Base-by-base conservation (phyloP, 2,329 filamentous ascomycete genomes). In the Rhinocladiella similis region DNA sequence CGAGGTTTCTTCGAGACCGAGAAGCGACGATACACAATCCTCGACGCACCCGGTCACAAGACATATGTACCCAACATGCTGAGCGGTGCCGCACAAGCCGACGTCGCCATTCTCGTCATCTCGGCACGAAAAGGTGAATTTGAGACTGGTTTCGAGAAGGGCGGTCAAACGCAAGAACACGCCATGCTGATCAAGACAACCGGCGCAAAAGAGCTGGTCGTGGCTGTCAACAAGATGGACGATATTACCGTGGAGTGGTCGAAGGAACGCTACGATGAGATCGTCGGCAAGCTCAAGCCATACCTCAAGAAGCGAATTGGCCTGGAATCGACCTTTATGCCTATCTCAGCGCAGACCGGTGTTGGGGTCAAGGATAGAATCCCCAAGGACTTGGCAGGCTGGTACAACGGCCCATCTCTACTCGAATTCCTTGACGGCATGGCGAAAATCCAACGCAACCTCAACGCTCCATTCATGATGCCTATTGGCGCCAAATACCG, bases 391-490 rank as follows among this genome's bases (percentile, higher is more conserved):
- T 64, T 90, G 3, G 86, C 84, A 39, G 83, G 90, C 7, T 99
- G 91, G 90, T 95, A 91, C 71, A 81, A 90, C 39, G 91, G 92
- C 0, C 93, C 93, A 9, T 94, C 92, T 18, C 83, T 99, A 46
- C 86, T 99, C 18, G 93, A 97, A 74, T 97, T 92, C 74, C 85
- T 99, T n/a, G 93, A 97, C 72, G 80, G 84, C 70, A 97, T 97
- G 90, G 86, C 88, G 68, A 86, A 93, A 12, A 83, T 97, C 38
- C 93, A 99, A 73, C 90, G 94, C 67, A 99, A 97, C 80, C 77
- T 97, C 67, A 96, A 96, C 67, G 94, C 94, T 1, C 93, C 94
- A 9, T 97, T 99, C 82, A 97, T 99, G 94, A 97, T 99, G 92
- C 90, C 94, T 7, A 83, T 99, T 63, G 90, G 89, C 62, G 91